Base-by-base conservation (phyloP, 208 protist genomes). In the Balamuthia mandrillaris region DNA sequence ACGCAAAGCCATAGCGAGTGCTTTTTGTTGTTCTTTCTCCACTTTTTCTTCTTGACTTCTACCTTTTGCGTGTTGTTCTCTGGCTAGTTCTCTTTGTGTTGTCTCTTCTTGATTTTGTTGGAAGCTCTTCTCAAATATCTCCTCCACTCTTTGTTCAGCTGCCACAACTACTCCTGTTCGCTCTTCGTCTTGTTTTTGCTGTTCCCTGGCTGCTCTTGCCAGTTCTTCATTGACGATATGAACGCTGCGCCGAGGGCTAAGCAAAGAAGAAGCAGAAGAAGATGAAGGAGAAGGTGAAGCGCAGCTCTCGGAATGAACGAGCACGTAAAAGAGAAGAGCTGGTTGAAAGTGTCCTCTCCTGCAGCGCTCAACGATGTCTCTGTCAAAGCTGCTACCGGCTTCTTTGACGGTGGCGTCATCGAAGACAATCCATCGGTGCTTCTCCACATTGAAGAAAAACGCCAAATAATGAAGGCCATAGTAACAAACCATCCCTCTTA, bases 321-420 rank as follows among this genome's bases (percentile, higher is more conserved):
- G n/a, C n/a, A n/a, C 61, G 61, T 70, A 70, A 31, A 70, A 70
- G 61, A 70, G 61, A n/a, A 70, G 41, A 16, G 61, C 41, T 16
- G 61, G 61, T 41, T 70, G 61, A 21, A 70, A 70, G 18, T 70
- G 61, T 2, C 61, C 61, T 41, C 41, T 12, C 61, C 37, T 14
- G 16, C 61, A 70, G 37, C 47, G 41, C 18, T 41, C 29, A 41
- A 70, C 47, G 37, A 70, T 41, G 29, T 70, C 61, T 3, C 31
- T 41, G 37, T 49, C 41, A n/a, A 16, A 24, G 10, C 21, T 21
- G 4, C 61, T 41, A 18, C 47, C 14, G 47, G 47, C 61, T n/a
- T 70, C 61, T 41, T 70, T 70, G 7, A 70, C 61, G 3, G 61
- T 70, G 61, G 61, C 61, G 27, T 70, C 61, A 27, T 70, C 61